Base-by-base conservation (phyloP, 768 basidiomycete genomes). In the Boletus reticuloceps region DNA sequence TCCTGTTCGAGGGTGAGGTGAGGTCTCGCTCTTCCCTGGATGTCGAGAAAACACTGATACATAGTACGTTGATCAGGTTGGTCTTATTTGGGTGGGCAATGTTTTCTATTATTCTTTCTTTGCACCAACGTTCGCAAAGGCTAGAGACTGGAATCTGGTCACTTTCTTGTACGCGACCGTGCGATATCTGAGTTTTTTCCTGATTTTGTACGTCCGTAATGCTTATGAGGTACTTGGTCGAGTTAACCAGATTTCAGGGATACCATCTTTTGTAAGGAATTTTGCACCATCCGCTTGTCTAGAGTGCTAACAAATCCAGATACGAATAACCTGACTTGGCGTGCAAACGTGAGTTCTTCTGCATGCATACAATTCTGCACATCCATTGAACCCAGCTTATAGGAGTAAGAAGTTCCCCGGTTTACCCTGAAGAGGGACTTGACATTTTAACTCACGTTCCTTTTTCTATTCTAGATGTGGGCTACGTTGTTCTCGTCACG, bases 131-230 rank as follows among this genome's bases (percentile, higher is more conserved):
- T 36, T 40, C 16, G 40, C 31, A n/a, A 58, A 65, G 64, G 38
- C 54, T 32, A 55, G 37, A 36, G 25, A 55, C 44, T 64, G 63
- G 64, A 64, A 53, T 27, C 29, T 50, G 6, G 54, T 62, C 45
- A 64, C 63, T 1, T 25, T 59, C 7, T 47, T 65, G 2, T 65
- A 65, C 16, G 52, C 50, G 17, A 55, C 57, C 34, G 63, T 62
- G 39, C 62, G 64, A 42, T 65, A 64, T 38, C n/a, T 62, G 14
- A 52, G 60, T 19, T 52, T 62, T 38, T 41, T 54, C 40, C 5
- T 65, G 19, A 20, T 56, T 14, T 3, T 51, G 64, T 65, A 36
- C 2, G 59, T 59, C 20, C n/a, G 1, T 12, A 19, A 20, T 38
- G 8, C 16, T 31, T 13, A 29, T 8, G 3, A 42, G 3, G 0